phyloP scores from a whole-genome alignment of 2,329 filamentous ascomycete species.

The Fonsecaea monophora region DNA sequence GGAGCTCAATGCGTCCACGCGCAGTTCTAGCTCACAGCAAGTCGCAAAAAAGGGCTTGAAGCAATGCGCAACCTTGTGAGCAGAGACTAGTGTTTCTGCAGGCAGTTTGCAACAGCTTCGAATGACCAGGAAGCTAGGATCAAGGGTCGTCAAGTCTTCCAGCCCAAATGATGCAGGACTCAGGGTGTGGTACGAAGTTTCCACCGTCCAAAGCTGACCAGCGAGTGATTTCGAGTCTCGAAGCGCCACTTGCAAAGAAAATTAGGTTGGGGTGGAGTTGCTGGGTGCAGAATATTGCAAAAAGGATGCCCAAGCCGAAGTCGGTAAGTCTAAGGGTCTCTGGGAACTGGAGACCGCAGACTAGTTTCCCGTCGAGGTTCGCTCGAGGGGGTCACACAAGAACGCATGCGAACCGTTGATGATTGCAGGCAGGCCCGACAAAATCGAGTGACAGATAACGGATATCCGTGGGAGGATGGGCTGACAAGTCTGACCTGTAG shows the following conservation, averaged over 20 bases:
- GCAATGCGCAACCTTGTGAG: slow-evolving; percentile 1
- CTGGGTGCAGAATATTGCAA: slow-evolving; percentile 19
- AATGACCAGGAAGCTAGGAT: slow-evolving; percentile 25
- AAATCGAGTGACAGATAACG: slow-evolving; percentile 34
- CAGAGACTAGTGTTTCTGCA: slow-evolving; percentile 12
- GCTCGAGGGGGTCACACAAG: slow-evolving; percentile 21
- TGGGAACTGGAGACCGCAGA: slow-evolving; percentile 20
- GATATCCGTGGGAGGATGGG: slow-evolving; percentile 16
- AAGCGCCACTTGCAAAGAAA: slow-evolving; percentile 37
- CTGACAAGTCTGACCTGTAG: slow-evolving; percentile 5
- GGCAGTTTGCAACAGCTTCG: slow-evolving; percentile 18
- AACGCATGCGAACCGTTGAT: slow-evolving; percentile 9
- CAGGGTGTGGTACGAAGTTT: slow-evolving; percentile 32
- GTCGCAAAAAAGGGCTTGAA: slow-evolving; percentile 7
- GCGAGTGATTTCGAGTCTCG: slow-evolving; percentile 33
- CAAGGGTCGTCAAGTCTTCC: slow-evolving; percentile 25
- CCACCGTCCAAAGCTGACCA: slow-evolving; percentile 20
- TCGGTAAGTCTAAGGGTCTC: slow-evolving; percentile 28
- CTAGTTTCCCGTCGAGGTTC: slow-evolving; percentile 24
- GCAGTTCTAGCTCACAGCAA: slow-evolving; percentile 24
- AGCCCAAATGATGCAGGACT: slow-evolving; percentile 27
- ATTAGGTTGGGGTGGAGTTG: slow-evolving; percentile 27
- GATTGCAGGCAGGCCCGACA: slow-evolving; percentile 16
- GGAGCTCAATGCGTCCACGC: slow-evolving; percentile 22
- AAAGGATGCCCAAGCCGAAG: slow-evolving; percentile 34